These are phyloP conservation scores for Theobroma grandiflorum DNA, from an alignment of 441 rosid species.

Conservation along the genomic window DNA sequence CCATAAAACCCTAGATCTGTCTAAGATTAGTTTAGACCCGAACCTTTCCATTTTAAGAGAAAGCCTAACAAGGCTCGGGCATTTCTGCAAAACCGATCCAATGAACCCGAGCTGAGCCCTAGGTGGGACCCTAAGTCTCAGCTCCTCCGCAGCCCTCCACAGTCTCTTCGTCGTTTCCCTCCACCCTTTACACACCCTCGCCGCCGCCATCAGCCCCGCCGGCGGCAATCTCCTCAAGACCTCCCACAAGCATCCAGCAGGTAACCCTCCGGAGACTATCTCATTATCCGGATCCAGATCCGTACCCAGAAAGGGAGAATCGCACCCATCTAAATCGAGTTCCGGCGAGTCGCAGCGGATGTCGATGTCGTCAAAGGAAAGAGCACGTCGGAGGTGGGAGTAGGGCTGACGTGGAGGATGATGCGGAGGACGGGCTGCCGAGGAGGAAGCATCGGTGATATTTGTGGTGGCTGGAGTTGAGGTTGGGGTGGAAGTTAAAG, in stretches of 20 bases:
- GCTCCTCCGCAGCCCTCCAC: conserved; percentile 91
- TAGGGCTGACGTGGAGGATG: conserved; percentile 46
- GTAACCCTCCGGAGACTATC: conserved; percentile 53
- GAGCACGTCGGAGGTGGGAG: conserved; percentile 72
- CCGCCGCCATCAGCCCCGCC: conserved; percentile 67
- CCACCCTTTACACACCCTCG: conserved; percentile 87
- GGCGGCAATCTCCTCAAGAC: conserved; percentile 82
- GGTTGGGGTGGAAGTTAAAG: conserved; percentile 40
- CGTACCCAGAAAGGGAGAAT: conserved; percentile 44
- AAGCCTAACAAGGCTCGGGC: conserved; percentile 75
- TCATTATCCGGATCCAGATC: conserved; percentile 38
- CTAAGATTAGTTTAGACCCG: conserved; percentile 32
- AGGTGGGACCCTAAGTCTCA: conserved; percentile 72
- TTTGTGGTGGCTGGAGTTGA: conserved; percentile 23
- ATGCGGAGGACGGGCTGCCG: conserved; percentile 31
- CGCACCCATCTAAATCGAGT: conserved; percentile 35
- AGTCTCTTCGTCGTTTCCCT: conserved; percentile 70
- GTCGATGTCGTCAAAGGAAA: conserved; percentile 81
- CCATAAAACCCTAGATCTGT: conserved; percentile 48
- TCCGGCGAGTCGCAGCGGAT: conserved; percentile 54
- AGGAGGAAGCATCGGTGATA: conserved; percentile 28
- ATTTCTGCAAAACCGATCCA: conserved; percentile 84
- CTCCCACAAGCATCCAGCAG: conserved; percentile 74
- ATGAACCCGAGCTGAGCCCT: conserved; percentile 71
- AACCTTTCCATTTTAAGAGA: conserved; percentile 87